phyloP scores from a whole-genome alignment of 176 grass and related monocot genomes.

The Poa pratensis region DNA sequence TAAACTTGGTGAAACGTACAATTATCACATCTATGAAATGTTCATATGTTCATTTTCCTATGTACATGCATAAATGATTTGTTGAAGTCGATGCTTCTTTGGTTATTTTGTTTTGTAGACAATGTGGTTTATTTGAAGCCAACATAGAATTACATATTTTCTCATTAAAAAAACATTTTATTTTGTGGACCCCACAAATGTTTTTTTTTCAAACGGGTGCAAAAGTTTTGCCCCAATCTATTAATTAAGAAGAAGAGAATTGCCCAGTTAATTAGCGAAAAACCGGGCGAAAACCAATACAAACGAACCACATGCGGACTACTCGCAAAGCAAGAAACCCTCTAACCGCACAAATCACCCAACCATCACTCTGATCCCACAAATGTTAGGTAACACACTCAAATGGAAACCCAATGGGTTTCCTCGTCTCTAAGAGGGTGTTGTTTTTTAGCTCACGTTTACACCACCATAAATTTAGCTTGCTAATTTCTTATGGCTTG shows the following conservation, averaged over 20 bases:
- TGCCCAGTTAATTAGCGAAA: too few species aligned
- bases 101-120: neutral
- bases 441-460: neutral
- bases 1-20: neutral
- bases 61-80: neutral
- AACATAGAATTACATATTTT: neutral
- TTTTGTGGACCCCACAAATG: neutral
- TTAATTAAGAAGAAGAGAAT: too few species aligned
- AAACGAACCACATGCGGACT: too few species aligned
- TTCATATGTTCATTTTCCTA: neutral
- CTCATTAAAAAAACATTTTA: too few species aligned
- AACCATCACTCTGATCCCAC: too few species aligned
- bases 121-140: neutral
- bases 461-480: neutral
- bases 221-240: too few species aligned
- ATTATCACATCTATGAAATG: neutral
- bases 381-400: neutral
- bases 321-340: too few species aligned
- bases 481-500: neutral
- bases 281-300: too few species aligned
- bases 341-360: too few species aligned
- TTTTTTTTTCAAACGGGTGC: too few species aligned
- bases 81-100: neutral
- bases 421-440: neutral
- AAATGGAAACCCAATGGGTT: neutral